Evolutionary conservation across 257 asterid species (phyloP).

Genomic region (Scutellaria barbata): DNA sequence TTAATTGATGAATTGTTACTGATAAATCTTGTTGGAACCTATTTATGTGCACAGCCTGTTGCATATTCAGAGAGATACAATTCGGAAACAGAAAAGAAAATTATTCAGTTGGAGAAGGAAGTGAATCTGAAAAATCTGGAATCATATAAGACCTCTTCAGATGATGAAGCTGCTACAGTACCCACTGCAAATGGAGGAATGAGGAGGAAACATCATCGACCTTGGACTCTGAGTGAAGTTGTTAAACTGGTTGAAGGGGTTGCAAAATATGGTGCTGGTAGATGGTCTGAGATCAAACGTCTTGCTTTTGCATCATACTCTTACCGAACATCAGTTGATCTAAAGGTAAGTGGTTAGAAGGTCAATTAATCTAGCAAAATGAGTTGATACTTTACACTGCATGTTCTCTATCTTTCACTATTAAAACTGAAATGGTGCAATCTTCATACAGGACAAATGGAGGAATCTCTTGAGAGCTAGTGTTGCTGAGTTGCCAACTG

Average conservation of each 20-base stretch:
- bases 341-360: constrained; percentile 61
- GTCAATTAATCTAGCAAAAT: constrained; percentile 8
- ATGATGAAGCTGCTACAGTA: constrained; percentile 52
- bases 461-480: constrained; percentile 96
- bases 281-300: constrained; percentile 98
- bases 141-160: constrained; percentile 53
- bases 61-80: constrained; percentile 50
- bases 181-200: constrained; percentile 66
- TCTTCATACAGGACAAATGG: constrained; percentile 86
- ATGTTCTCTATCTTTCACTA: neutral
- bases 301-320: constrained; percentile 81
- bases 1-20: constrained; percentile 11
- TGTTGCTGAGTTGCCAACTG: constrained; percentile 70
- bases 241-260: constrained; percentile 96
- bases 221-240: constrained; percentile 90
- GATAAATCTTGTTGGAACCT: constrained; percentile 23
- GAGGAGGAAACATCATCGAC: constrained; percentile 96
- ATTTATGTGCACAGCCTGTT: constrained; percentile 47
- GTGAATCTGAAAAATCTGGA: constrained; percentile 47
- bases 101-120: constrained; percentile 51
- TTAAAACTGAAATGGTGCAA: constrained; percentile 11
- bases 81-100: constrained; percentile 44
- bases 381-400: constrained; percentile 9
- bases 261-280: constrained; percentile 88
- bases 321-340: constrained; percentile 95